Evolutionary conservation across 2,329 filamentous ascomycete genomes (phyloP), one percentile per base, ranked within the genome.

Genomic region (Xylariaceae sp.): DNA sequence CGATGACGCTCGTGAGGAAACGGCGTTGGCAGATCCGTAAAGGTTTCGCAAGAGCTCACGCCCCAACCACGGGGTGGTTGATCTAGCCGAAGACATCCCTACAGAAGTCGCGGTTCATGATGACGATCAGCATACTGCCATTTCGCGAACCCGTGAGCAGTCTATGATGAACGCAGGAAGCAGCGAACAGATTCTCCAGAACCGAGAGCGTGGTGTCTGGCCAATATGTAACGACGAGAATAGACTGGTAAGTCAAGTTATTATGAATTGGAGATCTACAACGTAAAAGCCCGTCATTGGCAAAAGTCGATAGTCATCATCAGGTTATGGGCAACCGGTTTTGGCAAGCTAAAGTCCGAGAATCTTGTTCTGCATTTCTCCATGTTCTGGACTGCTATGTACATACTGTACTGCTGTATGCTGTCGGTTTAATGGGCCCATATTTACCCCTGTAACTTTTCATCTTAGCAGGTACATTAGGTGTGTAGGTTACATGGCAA

Each of bases 1-100:
- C 5, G 51, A 37, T 11, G 52, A 51, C 19, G 47, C 33, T 34
- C 50, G 48, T 7, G 56, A 53, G 15, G 51, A 48, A 30, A 55
- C 43, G 31, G 43, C 38, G 43, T 58, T 50, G 36, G 54, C 41
- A 21, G 55, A 48, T 44, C 55, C 52, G 43, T 54, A 56, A 28
- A 57, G 41, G 30, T 54, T 51, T 50, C 54, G 55, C 52, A 54
- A 56, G 41, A 47, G 46, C 38, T 57, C 50, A 33, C 56, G 55
- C 21, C 50, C 49, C 43, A 50, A 51, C 50, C 57, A 56, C 36
- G 59, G 47, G 45, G 55, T 43, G 36, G 48, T 52, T 44, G 57
- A 50, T 51, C 57, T 60, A 61, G 49, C 57, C 47, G 52, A 50
- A 47, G 55, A 54, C 59, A 61, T 61, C n/a, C n/a, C n/a, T 42